phyloP scores from a whole-genome alignment of 768 basidiomycete species.

The Cytidiella melzeri region DNA sequence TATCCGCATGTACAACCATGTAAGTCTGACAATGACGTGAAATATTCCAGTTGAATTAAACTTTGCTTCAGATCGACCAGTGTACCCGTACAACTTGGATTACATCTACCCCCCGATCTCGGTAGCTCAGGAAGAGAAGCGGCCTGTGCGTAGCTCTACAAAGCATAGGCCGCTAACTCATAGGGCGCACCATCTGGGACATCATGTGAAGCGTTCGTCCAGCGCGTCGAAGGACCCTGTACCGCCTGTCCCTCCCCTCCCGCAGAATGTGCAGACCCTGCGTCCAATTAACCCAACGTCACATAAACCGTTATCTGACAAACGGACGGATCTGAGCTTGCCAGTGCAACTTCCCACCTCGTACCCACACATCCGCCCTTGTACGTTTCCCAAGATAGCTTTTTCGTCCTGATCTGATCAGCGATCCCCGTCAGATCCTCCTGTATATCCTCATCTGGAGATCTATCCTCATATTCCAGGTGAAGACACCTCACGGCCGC shows the following conservation, averaged over 20 bases:
- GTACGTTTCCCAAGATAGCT: conserved; percentile 13
- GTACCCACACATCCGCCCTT: conserved; percentile 19
- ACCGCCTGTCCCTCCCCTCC: conserved; percentile 20
- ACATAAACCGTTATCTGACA: conserved; percentile 8
- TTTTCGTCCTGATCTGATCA: not conserved
- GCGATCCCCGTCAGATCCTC: conserved; percentile 13
- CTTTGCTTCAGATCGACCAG: conserved; percentile 15
- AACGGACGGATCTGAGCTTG: conserved; percentile 3
- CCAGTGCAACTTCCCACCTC: conserved; percentile 7
- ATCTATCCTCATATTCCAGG: conserved; percentile 15
- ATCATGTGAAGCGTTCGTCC: conserved; percentile 9
- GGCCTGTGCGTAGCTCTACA: not conserved
- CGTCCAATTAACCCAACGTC: conserved; percentile 15
- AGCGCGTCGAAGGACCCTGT: conserved; percentile 4
- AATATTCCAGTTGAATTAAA: not conserved
- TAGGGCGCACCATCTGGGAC: conserved; percentile 1
- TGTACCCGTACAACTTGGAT: conserved; percentile 18
- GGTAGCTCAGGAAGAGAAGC: not conserved
- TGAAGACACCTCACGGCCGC: too few relatives aligned
- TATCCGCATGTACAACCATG: conserved; percentile 18
- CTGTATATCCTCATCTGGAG: conserved; percentile 21
- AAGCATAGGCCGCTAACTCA: not conserved
- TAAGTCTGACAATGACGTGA: conserved; percentile 1
- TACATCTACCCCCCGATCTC: conserved; percentile 13
- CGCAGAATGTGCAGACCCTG: conserved; percentile 15